Base-by-base conservation (phyloP, 2,329 filamentous ascomycete species). In the Monosporascus ibericus region DNA sequence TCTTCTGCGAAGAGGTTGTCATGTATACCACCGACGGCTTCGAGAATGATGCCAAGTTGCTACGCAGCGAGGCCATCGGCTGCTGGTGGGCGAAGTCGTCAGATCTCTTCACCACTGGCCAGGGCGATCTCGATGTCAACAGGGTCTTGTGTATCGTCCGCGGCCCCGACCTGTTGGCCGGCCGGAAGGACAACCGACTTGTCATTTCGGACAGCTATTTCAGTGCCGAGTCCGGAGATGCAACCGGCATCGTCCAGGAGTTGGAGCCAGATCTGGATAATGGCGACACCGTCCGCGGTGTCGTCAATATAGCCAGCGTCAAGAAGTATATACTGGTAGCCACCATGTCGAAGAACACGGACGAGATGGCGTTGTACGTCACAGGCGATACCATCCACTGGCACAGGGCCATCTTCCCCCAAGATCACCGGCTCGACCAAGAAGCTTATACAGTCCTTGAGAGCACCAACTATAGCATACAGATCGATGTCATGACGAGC, bases 391-490 rank as follows among this genome's bases (percentile, higher is more conserved):
- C 89, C 14, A 76, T 84, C 49, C 85, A 80, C 51, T 99, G 94
- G 94, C 91, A 97, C 68, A 85, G 91, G 50, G 92, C 92, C 54
- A 83, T 95, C 65, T 97, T 99, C 69, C 87, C 85, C 7, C 83
- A 84, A 44, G 86, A 88, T 56, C 91, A 96, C 68, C 89, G 78
- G 42, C 71, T 92, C 63, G 80, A 90, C 56, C 87, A 96, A 67
- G 83, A 92, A 66, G 90, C 89, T 3, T 99, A 96, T 70, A 99
- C 94, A 0, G 81, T 99, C 47, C 79, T 99, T 40, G 92, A 97
- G 72, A 94, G 92, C 64, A 97, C 94, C 42, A 92, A 96, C 66
- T 96, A 99, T 75, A 96, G 92, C 74, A 91, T 99, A 61, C 92
- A 97, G 71, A 85, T 99, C 51, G 92, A 97, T 69, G 92, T 97